phyloP scores from a whole-genome alignment of 2,329 filamentous ascomycete genomes.

The Neofusicoccum kwambonambiense region DNA sequence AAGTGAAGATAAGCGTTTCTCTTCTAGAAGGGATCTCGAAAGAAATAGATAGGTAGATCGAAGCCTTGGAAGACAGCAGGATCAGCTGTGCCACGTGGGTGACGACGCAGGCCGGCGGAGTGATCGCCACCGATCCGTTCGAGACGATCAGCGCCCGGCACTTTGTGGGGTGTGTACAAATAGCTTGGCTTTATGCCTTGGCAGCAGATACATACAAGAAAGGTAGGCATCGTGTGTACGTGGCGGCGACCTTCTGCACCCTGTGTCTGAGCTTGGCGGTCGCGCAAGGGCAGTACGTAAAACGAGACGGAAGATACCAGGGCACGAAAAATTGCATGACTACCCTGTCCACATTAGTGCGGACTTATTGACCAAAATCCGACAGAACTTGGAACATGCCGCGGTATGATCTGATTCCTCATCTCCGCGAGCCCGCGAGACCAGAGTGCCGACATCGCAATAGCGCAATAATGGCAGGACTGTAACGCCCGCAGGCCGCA shows the following conservation, averaged over 20 bases:
- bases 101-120: not conserved
- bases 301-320: not conserved
- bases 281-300: not conserved
- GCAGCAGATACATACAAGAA: too few relatives aligned
- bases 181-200: too few relatives aligned
- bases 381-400: not conserved
- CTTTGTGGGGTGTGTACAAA: too few relatives aligned
- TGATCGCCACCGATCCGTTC: not conserved
- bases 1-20: not conserved
- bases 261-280: not conserved
- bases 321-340: not conserved
- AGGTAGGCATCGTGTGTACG: too few relatives aligned
- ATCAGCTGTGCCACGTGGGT: constrained; percentile 4
- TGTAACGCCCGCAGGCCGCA: not conserved
- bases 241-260: too few relatives aligned
- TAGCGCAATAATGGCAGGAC: not conserved
- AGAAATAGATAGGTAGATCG: not conserved
- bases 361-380: not conserved
- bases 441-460: constrained; percentile 3
- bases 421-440: not conserved
- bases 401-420: not conserved
- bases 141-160: not conserved
- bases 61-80: not conserved
- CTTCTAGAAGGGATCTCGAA: not conserved
- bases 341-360: not conserved